A percentile compares a stretch with the other conserved stretches of the same genome.
Conservation (phyloP, 129 eudicot genomes). For the Solidago caesia region DNA sequence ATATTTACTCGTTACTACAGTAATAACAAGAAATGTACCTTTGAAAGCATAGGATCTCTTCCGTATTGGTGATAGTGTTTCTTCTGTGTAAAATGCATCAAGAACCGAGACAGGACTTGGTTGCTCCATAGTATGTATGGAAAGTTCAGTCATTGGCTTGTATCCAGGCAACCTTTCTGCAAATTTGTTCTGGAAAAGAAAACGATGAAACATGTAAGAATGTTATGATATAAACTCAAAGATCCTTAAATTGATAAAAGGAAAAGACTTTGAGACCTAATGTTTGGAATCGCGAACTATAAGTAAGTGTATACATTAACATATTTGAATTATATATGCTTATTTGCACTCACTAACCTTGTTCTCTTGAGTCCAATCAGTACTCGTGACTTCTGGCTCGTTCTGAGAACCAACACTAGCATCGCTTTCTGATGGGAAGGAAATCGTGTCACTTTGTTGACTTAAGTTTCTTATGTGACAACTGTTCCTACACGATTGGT, state of each 20-base stretch:
- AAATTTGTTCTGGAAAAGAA: conserved; percentile 38
- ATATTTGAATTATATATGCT: not conserved
- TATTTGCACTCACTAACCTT: conserved; percentile 30
- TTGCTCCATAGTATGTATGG: conserved; percentile 48
- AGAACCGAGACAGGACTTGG: conserved; percentile 98
- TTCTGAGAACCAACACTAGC: conserved; percentile 51
- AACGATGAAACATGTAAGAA: conserved; percentile 28
- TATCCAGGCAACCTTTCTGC: conserved; percentile 44
- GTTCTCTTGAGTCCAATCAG: conserved; percentile 30
- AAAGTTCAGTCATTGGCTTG: conserved; percentile 44
- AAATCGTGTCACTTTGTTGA: conserved; percentile 53
- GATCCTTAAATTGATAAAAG: not conserved
- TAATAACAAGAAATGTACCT: conserved; percentile 42
- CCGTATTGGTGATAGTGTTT: conserved; percentile 75
- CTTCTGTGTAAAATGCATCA: conserved; percentile 76
- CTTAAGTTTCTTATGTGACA: conserved; percentile 39
- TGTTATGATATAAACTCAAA: not conserved
- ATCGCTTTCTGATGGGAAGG: conserved; percentile 65
- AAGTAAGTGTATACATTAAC: no score
- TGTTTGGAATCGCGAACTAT: not conserved
- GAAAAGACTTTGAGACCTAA: not conserved
- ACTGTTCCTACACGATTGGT: conserved; percentile 37
- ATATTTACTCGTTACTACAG: conserved; percentile 11
- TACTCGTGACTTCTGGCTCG: conserved; percentile 49
- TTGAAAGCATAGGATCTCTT: conserved; percentile 59